phyloP scores from a whole-genome alignment of 331 rosid genomes.

The Malus hybrid region DNA sequence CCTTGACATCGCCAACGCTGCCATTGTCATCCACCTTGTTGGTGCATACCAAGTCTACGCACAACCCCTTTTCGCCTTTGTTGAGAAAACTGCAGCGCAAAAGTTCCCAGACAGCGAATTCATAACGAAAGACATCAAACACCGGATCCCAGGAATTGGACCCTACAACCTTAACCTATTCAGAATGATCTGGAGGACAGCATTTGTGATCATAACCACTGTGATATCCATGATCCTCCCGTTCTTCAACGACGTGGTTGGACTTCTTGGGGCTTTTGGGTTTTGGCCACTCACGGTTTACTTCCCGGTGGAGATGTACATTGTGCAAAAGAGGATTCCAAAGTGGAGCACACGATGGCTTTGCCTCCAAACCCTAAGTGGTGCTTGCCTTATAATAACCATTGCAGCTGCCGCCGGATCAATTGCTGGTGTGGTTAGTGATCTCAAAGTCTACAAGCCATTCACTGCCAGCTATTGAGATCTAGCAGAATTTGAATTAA shows the following conservation, averaged over 20 bases:
- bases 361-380: constrained; percentile 48
- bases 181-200: constrained; percentile 55
- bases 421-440: constrained; percentile 40
- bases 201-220: constrained; percentile 40
- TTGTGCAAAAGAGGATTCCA: constrained; percentile 49
- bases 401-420: constrained; percentile 58
- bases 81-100: constrained; percentile 19
- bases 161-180: constrained; percentile 50
- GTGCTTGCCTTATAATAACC: constrained; percentile 44
- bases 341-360: constrained; percentile 68
- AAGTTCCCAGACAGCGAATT: constrained; percentile 12
- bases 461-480: constrained; percentile 35
- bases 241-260: constrained; percentile 65
- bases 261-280: constrained; percentile 72
- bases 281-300: constrained; percentile 76
- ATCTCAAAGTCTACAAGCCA: constrained; percentile 42
- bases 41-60: constrained; percentile 77
- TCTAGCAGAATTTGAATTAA: background rate
- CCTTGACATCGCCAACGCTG: constrained; percentile 67
- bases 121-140: constrained; percentile 19
- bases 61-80: constrained; percentile 62
- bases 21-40: constrained; percentile 67
- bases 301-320: constrained; percentile 76
- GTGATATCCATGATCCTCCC: constrained; percentile 65
- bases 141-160: constrained; percentile 7